Percentiles rank a stretch among this genome's conserved stretches.
These are phyloP conservation scores for Mycena metata DNA, from an alignment of 768 basidiomycete species.

Conservation along the genomic window DNA sequence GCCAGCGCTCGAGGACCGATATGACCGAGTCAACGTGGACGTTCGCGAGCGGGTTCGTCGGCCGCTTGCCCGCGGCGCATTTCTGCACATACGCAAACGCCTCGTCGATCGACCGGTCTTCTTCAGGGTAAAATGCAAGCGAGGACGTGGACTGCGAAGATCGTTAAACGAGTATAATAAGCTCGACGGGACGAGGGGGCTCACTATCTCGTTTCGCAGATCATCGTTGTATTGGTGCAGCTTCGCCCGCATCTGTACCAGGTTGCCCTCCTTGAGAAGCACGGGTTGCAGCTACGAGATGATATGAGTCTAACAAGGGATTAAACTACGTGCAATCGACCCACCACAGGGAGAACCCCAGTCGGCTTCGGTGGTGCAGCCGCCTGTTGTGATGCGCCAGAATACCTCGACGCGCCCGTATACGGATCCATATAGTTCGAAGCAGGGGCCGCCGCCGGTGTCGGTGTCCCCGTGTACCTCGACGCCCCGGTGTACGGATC, in stretches of 20 bases:
- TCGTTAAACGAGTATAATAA: conserved; percentile 14
- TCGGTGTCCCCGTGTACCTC: conserved; percentile 64
- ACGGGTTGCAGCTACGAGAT: conserved; percentile 68
- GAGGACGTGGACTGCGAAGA: conserved; percentile 71
- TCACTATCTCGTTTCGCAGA: conserved; percentile 77
- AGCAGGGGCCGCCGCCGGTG: conserved; percentile 49
- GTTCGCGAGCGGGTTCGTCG: conserved; percentile 53
- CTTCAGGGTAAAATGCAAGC: conserved; percentile 80
- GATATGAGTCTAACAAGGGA: background rate
- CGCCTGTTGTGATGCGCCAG: conserved; percentile 55
- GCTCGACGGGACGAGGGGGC: conserved; percentile 39
- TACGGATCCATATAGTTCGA: conserved; percentile 72
- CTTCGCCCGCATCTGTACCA: conserved; percentile 85
- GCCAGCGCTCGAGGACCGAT: conserved; percentile 81
- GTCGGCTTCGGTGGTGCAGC: conserved; percentile 48
- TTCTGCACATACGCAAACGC: conserved; percentile 71
- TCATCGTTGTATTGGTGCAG: conserved; percentile 80
- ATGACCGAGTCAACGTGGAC: conserved; percentile 73
- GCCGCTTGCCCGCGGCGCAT: conserved; percentile 54
- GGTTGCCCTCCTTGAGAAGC: conserved; percentile 87
- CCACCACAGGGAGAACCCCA: conserved; percentile 67
- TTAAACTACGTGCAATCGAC: conserved; percentile 23
- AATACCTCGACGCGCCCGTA: conserved; percentile 77
- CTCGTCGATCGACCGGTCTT: conserved; percentile 70
- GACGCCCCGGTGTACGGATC: conserved; percentile 85